phyloP scores from a whole-genome alignment of 139 green algal genomes.

The Chlorella sp. region DNA sequence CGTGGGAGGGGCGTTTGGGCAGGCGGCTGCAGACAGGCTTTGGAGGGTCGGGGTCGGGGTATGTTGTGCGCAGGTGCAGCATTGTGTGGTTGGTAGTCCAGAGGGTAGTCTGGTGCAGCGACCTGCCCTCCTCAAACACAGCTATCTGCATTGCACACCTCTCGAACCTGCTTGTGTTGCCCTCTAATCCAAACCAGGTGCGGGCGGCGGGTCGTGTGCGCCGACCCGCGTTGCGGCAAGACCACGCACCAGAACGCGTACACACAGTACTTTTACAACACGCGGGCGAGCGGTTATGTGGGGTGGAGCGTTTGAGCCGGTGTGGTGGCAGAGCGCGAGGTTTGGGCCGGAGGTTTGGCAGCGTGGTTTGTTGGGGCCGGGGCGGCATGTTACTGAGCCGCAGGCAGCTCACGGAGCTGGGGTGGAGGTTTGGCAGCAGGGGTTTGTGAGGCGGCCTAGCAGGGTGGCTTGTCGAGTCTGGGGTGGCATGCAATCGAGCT shows the following conservation, averaged over 20 bases:
- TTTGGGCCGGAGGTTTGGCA: too few species aligned
- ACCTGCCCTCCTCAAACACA: not conserved
- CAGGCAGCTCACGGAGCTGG: not conserved
- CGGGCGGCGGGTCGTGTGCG: conserved; percentile 12
- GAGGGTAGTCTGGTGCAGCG: too few species aligned
- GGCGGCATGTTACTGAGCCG: not conserved
- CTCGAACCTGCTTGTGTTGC: not conserved
- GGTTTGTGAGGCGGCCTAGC: too few species aligned
- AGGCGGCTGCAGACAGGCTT: too few species aligned
- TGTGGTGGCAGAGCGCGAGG: not conserved
- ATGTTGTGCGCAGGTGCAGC: too few species aligned
- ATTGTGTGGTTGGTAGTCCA: too few species aligned
- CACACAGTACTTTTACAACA: conserved; percentile 30
- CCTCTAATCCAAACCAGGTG: not conserved
- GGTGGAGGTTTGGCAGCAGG: not conserved
- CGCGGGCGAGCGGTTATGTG: not conserved
- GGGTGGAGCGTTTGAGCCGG: not conserved
- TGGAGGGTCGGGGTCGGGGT: too few species aligned
- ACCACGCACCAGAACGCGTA: conserved; percentile 7
- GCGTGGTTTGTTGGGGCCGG: too few species aligned
- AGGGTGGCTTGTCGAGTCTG: too few species aligned
- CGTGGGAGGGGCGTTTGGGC: too few species aligned
- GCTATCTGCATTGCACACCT: not conserved
- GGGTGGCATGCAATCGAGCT: too few species aligned
- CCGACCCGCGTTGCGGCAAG: not conserved